These are phyloP conservation scores for Pulveroboletus sp. DNA, from an alignment of 768 basidiomycete genomes.

Conservation along the genomic window DNA sequence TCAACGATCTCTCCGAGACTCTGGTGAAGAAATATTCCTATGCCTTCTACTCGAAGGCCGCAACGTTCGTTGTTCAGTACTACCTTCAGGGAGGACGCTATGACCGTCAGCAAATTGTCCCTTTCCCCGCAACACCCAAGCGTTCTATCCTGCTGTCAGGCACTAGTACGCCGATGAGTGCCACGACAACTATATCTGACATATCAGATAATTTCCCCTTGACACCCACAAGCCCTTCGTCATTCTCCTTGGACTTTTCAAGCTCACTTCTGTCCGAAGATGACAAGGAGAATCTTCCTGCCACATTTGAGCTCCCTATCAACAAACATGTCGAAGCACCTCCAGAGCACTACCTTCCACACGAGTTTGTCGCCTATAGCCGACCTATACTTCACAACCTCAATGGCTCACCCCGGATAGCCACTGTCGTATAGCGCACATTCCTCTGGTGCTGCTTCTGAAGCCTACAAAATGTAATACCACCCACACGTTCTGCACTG, in stretches of 20 bases:
- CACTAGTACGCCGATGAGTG: conserved; percentile 72
- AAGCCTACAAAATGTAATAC: conserved; percentile 76
- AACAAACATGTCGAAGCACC: conserved; percentile 68
- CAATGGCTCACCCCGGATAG: conserved; percentile 56
- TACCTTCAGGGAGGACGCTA: conserved; percentile 89
- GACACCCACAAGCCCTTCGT: conserved; percentile 72
- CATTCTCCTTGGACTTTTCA: conserved; percentile 45
- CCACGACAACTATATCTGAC: conserved; percentile 71
- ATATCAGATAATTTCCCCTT: conserved; percentile 80
- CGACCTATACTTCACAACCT: conserved; percentile 76
- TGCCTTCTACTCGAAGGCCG: conserved; percentile 94
- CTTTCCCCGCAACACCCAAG: conserved; percentile 64
- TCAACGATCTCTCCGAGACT: conserved; percentile 93
- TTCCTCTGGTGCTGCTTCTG: conserved; percentile 43
- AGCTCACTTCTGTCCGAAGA: conserved; percentile 61
- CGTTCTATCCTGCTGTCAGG: conserved; percentile 42
- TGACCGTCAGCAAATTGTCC: conserved; percentile 40
- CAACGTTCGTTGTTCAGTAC: conserved; percentile 89
- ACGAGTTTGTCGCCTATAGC: conserved; percentile 78
- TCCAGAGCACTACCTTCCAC: conserved; percentile 76
- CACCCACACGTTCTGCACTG: conserved; percentile 63
- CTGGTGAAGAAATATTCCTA: conserved; percentile 98
- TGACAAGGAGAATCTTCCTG: conserved; percentile 79
- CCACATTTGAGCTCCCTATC: conserved; percentile 68
- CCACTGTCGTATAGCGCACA: conserved; percentile 57